Evolutionary conservation across 352 stramenopile genomes (phyloP), one percentile per base, ranked within the genome.

Genomic region (Globisporangium splendens): DNA sequence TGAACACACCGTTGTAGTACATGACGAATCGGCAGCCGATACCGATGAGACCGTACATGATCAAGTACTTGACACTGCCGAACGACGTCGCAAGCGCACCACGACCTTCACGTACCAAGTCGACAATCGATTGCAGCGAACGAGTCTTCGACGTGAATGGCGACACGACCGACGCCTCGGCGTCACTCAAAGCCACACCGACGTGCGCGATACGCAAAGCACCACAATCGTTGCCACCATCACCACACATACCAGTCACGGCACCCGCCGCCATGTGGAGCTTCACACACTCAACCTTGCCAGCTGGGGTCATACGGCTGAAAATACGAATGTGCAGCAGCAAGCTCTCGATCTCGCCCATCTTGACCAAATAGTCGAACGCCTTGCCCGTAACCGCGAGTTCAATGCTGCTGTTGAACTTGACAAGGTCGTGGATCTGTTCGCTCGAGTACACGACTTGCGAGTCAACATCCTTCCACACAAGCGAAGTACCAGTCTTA

Each of bases 161-260:
- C 50, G 86, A 83, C 57, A 96, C 86, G 1, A 96, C 75, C 42
- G 77, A 93, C 42, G 92, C 89, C 51, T 98, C 89, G 0, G 88
- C 77, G 56, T 95, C 83, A 44, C 87, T 97, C 20, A 98, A 70
- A 14, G 92, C 90, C 35, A 98, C 76, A 47, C 90, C 90, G 17
- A 96, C 87, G 71, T 97, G 90, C 14, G 91, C 90, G 31, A 93
- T 87, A 64, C 90, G 91, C 14, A 98, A 66, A 28, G 90, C 90
- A 56, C 91, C 91, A 60, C 89, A 97, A 59, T 98, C 91, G 62
- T 98, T 98, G 13, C 88, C 88, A 43, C 86, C 86, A 49, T 95
- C 86, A 46, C 86, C 86, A 38, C 83, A 93, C 86, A 95, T 95
- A 8, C 78, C 82, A 10, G 79, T 90, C 8, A 95, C 80, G 2